Evolutionary conservation across 768 basidiomycete genomes (phyloP).

Genomic region (Suillus subalutaceus): DNA sequence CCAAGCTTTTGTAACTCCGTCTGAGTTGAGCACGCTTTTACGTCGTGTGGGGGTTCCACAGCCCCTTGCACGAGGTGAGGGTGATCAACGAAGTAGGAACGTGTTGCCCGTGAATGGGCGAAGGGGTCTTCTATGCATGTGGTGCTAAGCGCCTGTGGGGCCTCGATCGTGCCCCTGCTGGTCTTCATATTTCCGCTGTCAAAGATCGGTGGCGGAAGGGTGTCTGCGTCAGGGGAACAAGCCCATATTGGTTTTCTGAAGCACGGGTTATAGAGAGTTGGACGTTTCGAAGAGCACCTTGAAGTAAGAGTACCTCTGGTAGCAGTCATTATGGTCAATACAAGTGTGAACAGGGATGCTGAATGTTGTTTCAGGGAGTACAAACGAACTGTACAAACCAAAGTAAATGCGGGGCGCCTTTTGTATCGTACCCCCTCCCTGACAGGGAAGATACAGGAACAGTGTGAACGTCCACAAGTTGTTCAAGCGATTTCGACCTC

Average conservation of each 20-base stretch:
- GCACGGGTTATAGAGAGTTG: constrained; percentile 13
- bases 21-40: constrained; percentile 22
- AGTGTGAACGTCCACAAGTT: constrained; percentile 12
- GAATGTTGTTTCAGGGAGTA: not conserved
- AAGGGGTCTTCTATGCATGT: constrained; percentile 10
- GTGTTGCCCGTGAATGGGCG: constrained; percentile 12
- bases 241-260: constrained; percentile 15
- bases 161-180: constrained; percentile 3
- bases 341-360: constrained; percentile 1
- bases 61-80: constrained; percentile 19
- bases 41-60: constrained; percentile 27
- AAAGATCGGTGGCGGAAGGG: constrained; percentile 11
- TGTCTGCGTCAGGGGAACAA: constrained; percentile 15
- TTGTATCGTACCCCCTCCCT: constrained; percentile 20
- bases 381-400: constrained; percentile 1
- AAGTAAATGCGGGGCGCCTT: constrained; percentile 13
- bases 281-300: constrained; percentile 3
- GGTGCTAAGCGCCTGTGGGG: not conserved
- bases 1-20: constrained; percentile 8
- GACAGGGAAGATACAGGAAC: constrained; percentile 13
- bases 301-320: not conserved
- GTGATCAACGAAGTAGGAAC: constrained; percentile 16
- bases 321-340: constrained; percentile 13
- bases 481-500: constrained; percentile 22
- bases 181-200: constrained; percentile 15